Evolutionary conservation across 208 protist species (phyloP).

Genomic region (Balamuthia mandrillaris): DNA sequence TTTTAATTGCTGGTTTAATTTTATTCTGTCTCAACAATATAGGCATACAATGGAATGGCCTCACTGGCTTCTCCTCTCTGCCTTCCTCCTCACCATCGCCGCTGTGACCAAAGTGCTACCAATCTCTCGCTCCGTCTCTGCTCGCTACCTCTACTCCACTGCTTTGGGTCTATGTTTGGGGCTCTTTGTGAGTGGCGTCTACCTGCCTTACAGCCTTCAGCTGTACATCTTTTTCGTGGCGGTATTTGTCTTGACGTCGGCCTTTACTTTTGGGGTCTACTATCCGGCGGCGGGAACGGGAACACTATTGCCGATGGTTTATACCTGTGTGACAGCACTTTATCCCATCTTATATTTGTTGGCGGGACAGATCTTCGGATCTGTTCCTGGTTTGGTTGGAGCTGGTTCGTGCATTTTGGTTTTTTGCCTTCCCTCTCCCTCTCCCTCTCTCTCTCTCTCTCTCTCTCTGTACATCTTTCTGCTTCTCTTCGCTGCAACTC

Average conservation of each 20-base stretch:
- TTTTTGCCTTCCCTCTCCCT: not conserved
- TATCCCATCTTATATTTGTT: no score
- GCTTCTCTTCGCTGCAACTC: no score
- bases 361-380: not conserved
- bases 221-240: not conserved
- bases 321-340: no score
- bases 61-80: not conserved
- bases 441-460: not conserved
- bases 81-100: not conserved
- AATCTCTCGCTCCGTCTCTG: not conserved
- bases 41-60: no score
- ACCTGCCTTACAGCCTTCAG: not conserved
- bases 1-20: no score
- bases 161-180: not conserved
- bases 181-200: not conserved
- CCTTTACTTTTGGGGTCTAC: no score
- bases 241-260: not conserved
- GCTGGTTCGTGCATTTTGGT: not conserved
- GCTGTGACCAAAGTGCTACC: not conserved
- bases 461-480: not conserved
- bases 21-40: no score
- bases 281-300: no score
- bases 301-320: no score
- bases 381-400: not conserved
- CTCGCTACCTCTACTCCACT: not conserved